phyloP scores from a whole-genome alignment of 2,329 filamentous ascomycete genomes.

The Samsoniella hepiali region DNA sequence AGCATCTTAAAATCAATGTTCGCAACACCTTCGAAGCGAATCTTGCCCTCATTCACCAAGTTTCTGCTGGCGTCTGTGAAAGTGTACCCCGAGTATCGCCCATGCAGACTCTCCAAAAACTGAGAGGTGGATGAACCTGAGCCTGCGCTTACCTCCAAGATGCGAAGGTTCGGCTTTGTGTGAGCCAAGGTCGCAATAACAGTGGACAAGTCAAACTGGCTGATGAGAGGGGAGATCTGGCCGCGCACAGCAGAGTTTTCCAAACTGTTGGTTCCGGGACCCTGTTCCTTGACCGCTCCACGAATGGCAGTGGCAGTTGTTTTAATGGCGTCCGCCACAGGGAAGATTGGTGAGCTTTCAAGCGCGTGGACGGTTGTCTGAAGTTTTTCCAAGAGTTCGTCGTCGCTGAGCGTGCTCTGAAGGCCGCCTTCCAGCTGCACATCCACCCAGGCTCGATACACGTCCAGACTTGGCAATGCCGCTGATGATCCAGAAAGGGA shows the following conservation, averaged over 20 bases:
- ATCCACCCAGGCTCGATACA: background rate
- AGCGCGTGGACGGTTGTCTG: background rate
- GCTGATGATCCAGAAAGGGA: background rate
- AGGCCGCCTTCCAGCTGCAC: background rate
- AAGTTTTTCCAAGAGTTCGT: background rate
- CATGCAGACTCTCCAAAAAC: background rate
- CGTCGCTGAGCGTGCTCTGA: background rate
- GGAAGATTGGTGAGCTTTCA: background rate
- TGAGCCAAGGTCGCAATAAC: background rate
- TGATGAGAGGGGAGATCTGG: background rate
- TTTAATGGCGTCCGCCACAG: background rate
- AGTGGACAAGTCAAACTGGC: conserved; percentile 1
- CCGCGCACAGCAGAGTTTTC: background rate
- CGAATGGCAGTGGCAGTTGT: background rate
- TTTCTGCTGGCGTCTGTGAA: background rate
- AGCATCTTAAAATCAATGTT: conserved; percentile 1
- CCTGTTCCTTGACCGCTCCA: background rate
- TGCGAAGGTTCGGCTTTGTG: conserved; percentile 5
- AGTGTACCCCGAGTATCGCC: background rate
- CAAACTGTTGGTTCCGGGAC: background rate
- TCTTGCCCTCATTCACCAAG: background rate
- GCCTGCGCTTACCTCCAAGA: background rate
- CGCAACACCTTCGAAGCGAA: background rate
- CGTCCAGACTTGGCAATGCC: background rate
- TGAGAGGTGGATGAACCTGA: conserved; percentile 1